Percentiles rank a stretch among this genome's conserved stretches.
phyloP scores from a whole-genome alignment of 2,329 filamentous ascomycete species.

The Nannizziopsis barbatae region DNA sequence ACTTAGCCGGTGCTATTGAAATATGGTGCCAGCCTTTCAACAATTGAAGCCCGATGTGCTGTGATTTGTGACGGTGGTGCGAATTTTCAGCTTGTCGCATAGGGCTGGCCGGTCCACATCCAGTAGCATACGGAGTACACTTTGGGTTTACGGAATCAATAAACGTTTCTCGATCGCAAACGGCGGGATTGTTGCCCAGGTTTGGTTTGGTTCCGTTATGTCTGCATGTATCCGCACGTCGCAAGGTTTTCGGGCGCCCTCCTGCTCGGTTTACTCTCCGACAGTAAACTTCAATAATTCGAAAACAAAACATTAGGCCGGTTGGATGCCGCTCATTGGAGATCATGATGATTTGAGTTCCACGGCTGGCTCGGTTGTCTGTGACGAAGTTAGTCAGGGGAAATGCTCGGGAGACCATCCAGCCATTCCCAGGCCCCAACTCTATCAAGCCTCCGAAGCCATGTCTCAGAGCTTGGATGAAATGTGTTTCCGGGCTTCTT shows the following conservation, averaged over 20 bases:
- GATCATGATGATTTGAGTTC: not conserved
- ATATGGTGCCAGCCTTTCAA: not conserved
- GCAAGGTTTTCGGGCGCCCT: too few relatives aligned
- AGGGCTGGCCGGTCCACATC: not conserved
- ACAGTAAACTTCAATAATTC: not conserved
- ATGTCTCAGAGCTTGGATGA: slow-evolving; percentile 4
- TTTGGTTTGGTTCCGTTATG: too few relatives aligned
- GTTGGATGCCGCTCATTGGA: not conserved
- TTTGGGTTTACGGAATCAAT: not conserved
- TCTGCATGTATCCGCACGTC: too few relatives aligned
- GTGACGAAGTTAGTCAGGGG: not conserved
- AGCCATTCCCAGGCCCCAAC: not conserved
- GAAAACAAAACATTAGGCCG: slow-evolving; percentile 1
- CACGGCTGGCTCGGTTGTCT: not conserved
- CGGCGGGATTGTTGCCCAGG: too few relatives aligned
- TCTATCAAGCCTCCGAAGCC: slow-evolving; percentile 8
- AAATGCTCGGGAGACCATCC: not conserved
- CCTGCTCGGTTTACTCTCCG: not conserved
- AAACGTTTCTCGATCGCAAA: too few relatives aligned
- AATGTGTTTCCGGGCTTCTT: not conserved
- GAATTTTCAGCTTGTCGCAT: slow-evolving; percentile 2
- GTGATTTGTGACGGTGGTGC: slow-evolving; percentile 10
- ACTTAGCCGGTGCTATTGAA: not conserved
- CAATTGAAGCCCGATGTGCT: not conserved
- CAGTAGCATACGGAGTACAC: not conserved